Evolutionary conservation across 2,329 filamentous ascomycete genomes (phyloP), one percentile per base, ranked within the genome.

Genomic region (Tolypocladium cylindrosporum): DNA sequence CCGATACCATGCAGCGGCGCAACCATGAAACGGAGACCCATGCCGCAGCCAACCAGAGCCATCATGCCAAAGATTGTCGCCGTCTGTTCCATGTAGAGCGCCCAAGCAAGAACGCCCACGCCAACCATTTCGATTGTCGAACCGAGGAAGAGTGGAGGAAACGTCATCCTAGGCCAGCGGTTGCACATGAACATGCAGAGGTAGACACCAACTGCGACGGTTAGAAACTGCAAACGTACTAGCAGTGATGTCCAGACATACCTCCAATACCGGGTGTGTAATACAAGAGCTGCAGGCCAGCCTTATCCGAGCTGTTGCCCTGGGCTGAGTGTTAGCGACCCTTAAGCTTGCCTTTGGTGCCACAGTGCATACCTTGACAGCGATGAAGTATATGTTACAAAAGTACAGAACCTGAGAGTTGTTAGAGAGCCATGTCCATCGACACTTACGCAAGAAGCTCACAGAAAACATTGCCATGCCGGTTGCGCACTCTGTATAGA

Each of bases 21-120:
- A 7, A 84, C 84, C 80, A 88, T 88, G 65, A 87, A 79, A n/a
- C 84, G 77, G 14, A 87, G 69, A 0, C 85, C 86, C 0, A 81
- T 84, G 0, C 87, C 86, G 0, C 77, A 77, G 1, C 86, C 86
- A 0, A 83, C 77, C 1, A 89, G 68, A 0, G 79, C 84, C 74
- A 89, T 84, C 78, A 89, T 88, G 34, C 81, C 85, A 62, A 83
- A 87, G 27, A 89, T 78, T 9, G 81, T 69, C 0, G 73, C 67
- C 0, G 73, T 70, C 54, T 81, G 70, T 1, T 79, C 75, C 0
- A 68, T 71, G 5, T 77, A 77, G 19, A 87, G 73, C 0, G 83
- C 84, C 69, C 77, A 83, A 0, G 80, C 78, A 3, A 89, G 69
- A 8, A 86, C 69, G 0, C 78, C 79, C 40, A 88, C 74, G 2